phyloP scores from a whole-genome alignment of 805 yeast species.

The Ogataea corticis region DNA sequence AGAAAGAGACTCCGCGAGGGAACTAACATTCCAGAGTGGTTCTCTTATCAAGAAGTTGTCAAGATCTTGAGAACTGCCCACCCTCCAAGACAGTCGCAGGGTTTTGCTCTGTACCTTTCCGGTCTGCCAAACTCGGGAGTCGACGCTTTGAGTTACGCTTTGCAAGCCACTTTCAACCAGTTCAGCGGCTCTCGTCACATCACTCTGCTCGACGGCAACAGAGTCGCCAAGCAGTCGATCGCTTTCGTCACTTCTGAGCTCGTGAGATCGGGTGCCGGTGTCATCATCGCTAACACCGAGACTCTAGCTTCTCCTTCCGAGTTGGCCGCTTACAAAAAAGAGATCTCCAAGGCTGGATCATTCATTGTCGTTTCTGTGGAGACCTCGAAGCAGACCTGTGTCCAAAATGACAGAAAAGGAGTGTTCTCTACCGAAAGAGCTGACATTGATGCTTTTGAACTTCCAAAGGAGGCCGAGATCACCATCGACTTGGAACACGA shows the following conservation, averaged over 20 bases:
- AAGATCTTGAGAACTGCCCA: conserved; percentile 85
- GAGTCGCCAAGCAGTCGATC: conserved; percentile 39
- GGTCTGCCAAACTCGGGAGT: conserved; percentile 61
- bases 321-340: conserved; percentile 42
- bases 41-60: conserved; percentile 95
- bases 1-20: conserved; percentile 87
- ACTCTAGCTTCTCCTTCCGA: conserved; percentile 46
- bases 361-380: conserved; percentile 53
- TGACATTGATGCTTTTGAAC: conserved; percentile 48
- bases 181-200: conserved; percentile 81
- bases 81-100: conserved; percentile 89
- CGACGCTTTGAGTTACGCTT: conserved; percentile 73
- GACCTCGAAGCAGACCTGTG: conserved; percentile 48
- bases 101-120: conserved; percentile 74
- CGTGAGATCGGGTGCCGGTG: conserved; percentile 90
- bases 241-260: conserved; percentile 72
- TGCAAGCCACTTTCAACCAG: conserved; percentile 89
- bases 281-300: conserved; percentile 59
- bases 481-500: conserved; percentile 53
- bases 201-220: conserved; percentile 47
- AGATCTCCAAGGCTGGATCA: conserved; percentile 49
- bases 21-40: conserved; percentile 91
- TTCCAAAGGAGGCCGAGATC: conserved; percentile 57
- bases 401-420: conserved; percentile 51
- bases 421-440: conserved; percentile 45